phyloP scores from a whole-genome alignment of 2,329 filamentous ascomycete species.

The Camillea tinctor region DNA sequence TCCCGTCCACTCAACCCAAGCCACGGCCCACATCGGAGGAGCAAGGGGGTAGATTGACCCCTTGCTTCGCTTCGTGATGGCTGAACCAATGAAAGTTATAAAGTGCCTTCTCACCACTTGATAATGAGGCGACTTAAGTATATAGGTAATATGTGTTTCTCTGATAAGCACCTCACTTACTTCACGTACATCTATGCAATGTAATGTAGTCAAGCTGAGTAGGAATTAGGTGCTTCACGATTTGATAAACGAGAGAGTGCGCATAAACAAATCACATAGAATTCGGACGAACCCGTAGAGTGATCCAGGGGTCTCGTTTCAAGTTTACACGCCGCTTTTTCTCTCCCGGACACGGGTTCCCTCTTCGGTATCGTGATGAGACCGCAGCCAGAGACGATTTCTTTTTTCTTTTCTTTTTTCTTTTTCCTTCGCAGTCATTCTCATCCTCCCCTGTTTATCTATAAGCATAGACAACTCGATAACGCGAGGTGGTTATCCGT shows the following conservation, averaged over 20 bases:
- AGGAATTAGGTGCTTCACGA: background rate
- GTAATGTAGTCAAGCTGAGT: background rate
- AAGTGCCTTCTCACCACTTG: conserved; percentile 1
- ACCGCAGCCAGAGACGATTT: background rate
- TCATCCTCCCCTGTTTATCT: background rate
- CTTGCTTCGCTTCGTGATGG: background rate
- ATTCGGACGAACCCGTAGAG: background rate
- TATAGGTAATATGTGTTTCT: background rate
- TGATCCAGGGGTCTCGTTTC: background rate
- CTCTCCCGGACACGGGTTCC: background rate
- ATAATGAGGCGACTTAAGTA: background rate
- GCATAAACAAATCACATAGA: background rate
- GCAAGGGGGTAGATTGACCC: background rate
- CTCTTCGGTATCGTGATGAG: background rate
- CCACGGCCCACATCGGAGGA: background rate
- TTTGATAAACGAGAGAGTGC: background rate
- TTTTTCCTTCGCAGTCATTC: too few species aligned
- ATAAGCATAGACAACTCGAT: background rate
- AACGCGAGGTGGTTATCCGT: background rate
- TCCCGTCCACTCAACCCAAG: background rate
- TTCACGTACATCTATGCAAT: too few species aligned
- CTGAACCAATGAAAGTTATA: conserved; percentile 12
- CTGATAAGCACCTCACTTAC: background rate
- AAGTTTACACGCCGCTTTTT: background rate
- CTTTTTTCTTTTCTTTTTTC: background rate